These are phyloP conservation scores for Serendipita sp. DNA, from an alignment of 768 basidiomycete species.

Conservation along the genomic window DNA sequence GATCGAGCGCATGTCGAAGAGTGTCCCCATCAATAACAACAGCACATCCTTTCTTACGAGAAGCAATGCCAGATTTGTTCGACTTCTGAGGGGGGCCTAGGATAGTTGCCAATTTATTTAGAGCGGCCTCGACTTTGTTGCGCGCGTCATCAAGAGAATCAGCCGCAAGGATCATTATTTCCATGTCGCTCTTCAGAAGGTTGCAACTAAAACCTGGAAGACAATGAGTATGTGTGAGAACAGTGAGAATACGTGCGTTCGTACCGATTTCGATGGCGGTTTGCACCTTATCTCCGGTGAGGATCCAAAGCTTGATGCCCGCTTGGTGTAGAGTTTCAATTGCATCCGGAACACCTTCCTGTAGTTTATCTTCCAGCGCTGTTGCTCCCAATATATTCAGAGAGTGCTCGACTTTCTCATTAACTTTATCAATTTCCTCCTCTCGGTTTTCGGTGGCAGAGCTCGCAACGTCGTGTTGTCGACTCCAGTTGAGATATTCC, in stretches of 20 bases:
- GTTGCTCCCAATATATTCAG: conserved; percentile 84
- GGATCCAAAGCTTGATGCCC: conserved; percentile 95
- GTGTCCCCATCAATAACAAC: conserved; percentile 96
- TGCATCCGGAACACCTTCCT: conserved; percentile 92
- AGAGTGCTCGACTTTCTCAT: conserved; percentile 66
- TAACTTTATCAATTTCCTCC: conserved; percentile 81
- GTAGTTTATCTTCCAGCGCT: conserved; percentile 91
- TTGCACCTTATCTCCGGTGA: conserved; percentile 94
- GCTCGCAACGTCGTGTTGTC: conserved; percentile 68
- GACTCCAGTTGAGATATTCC: conserved; percentile 69
- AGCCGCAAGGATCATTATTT: conserved; percentile 91
- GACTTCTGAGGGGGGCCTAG: conserved; percentile 46
- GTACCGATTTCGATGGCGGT: conserved; percentile 91
- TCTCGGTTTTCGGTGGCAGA: conserved; percentile 66
- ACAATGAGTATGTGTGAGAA: neutral
- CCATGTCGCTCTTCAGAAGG: conserved; percentile 84
- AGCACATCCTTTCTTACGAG: conserved; percentile 48
- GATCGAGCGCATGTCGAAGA: conserved; percentile 59
- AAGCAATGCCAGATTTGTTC: conserved; percentile 7
- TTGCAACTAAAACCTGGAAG: conserved; percentile 71
- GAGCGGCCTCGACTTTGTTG: conserved; percentile 74
- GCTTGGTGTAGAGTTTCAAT: conserved; percentile 83
- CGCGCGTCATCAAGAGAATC: conserved; percentile 59
- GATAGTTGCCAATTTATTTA: conserved; percentile 87
- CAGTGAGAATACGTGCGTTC: conserved; percentile 1